Evolutionary conservation across 768 basidiomycete species (phyloP), one percentile per base, ranked within the genome.

Genomic region (Pholiota microspora): DNA sequence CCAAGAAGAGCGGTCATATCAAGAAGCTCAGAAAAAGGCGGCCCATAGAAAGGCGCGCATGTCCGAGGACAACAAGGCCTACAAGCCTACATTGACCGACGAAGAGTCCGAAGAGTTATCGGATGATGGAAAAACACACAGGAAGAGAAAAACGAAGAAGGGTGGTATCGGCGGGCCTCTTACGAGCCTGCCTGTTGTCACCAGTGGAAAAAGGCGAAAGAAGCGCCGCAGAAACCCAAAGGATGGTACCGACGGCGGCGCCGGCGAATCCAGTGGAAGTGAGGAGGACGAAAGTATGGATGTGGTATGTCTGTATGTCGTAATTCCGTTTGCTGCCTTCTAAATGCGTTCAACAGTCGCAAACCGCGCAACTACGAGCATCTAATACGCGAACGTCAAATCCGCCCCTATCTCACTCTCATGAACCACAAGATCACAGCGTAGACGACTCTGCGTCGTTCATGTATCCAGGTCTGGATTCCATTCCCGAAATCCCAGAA

Each of bases 1-100:
- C 7, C 82, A 78, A 4, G 90, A 94, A 64, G 89, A 94, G 63
- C 76, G 78, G 23, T 83, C 87, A 24, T 86, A 75, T 59, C 77
- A 82, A 56, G 70, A 64, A 24, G 68, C 62, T 53, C 72, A 62
- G 65, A 70, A 68, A 69, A 70, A 64, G 56, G 51, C 63, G 21
- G 57, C 67, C 21, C 21, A 8, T 81, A 76, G 64, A 80, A 83
- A 23, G 78, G 77, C 21, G 60, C 82, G 85, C 28, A 89, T 91
- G 57, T 88, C 87, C 0, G 63, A 73, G 21, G 92, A 93, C 67
- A 91, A 92, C 71, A 89, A 88, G 67, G 91, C 91, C 0, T 94
- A 92, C 62, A 80, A 80, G 50, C 91, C 91, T 16, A 70, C 82
- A 0, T 67, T 68, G 52, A 87, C 85, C 7, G 88, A 81, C 29